Evolutionary conservation across 2,329 filamentous ascomycete genomes (phyloP).

Genomic region (Penicillium sp.): DNA sequence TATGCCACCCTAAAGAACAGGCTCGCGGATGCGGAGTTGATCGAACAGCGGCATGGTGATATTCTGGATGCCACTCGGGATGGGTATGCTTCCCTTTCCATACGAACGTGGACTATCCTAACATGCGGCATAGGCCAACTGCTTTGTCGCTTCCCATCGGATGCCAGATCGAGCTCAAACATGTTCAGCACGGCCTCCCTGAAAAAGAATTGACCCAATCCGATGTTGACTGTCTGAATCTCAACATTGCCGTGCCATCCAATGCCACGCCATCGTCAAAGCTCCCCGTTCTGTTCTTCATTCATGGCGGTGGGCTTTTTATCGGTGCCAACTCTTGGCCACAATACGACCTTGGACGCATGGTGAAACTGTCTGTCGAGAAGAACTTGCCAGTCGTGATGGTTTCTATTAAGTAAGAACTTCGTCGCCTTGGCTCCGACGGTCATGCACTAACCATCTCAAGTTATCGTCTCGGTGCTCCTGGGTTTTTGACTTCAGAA

Average conservation of each 20-base stretch:
- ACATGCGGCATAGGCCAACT: constrained; percentile 34
- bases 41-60: constrained; percentile 27
- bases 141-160: constrained; percentile 46
- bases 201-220: constrained; percentile 44
- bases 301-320: constrained; percentile 58
- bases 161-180: constrained; percentile 51
- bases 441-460: constrained; percentile 9
- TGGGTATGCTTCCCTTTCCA: constrained; percentile 33
- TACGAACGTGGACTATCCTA: neutral
- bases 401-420: constrained; percentile 49
- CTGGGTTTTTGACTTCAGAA: constrained; percentile 55
- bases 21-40: constrained; percentile 39
- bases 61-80: constrained; percentile 39
- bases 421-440: neutral
- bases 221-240: constrained; percentile 55
- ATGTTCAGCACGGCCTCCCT: constrained; percentile 55
- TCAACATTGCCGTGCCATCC: constrained; percentile 56
- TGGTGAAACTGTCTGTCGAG: constrained; percentile 52
- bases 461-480: constrained; percentile 53
- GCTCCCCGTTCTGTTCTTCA: constrained; percentile 57
- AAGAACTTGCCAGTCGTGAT: constrained; percentile 53
- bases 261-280: constrained; percentile 29
- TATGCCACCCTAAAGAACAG: constrained; percentile 41
- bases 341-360: constrained; percentile 52
- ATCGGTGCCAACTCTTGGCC: constrained; percentile 59